A percentile compares a stretch with the other conserved stretches of the same genome.
Conservation (phyloP, 768 basidiomycete genomes). For the Mycena leptocephala region DNA sequence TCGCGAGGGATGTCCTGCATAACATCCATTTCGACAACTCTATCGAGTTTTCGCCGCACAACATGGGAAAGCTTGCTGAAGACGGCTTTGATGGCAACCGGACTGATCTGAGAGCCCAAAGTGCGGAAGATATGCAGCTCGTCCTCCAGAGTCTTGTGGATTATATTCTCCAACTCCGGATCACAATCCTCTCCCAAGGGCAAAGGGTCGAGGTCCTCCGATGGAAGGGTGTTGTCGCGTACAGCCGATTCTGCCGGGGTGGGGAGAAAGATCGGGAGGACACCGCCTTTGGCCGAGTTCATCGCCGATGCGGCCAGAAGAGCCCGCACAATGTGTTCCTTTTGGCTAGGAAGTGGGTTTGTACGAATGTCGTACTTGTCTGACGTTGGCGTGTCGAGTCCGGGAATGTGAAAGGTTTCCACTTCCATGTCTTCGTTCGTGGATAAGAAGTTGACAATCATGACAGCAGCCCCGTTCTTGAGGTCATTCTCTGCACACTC, state of each 20-base stretch:
- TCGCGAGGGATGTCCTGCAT: too few relatives aligned
- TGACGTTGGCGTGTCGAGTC: background rate
- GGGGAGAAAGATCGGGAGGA: background rate
- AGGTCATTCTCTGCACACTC: background rate
- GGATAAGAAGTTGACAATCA: background rate
- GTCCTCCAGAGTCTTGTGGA: too few relatives aligned
- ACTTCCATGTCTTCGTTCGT: background rate
- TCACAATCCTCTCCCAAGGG: too few relatives aligned
- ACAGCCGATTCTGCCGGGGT: background rate
- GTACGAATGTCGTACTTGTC: background rate
- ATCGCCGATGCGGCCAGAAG: background rate
- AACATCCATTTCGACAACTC: too few relatives aligned
- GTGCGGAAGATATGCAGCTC: too few relatives aligned
- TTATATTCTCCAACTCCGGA: too few relatives aligned
- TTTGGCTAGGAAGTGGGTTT: background rate
- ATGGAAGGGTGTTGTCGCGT: too few relatives aligned
- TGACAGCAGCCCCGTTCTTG: background rate
- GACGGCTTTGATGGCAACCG: too few relatives aligned
- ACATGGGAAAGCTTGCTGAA: too few relatives aligned
- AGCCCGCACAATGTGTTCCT: background rate
- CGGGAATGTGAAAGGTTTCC: background rate
- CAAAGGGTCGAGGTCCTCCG: too few relatives aligned
- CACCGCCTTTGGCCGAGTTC: background rate
- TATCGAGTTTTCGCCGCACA: too few relatives aligned
- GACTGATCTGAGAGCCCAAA: too few relatives aligned